A percentile compares a stretch with the other conserved stretches of the same genome.
These are phyloP conservation scores for Metschnikowia bowlesiae DNA, from an alignment of 805 yeast genomes.

Conservation along the genomic window DNA sequence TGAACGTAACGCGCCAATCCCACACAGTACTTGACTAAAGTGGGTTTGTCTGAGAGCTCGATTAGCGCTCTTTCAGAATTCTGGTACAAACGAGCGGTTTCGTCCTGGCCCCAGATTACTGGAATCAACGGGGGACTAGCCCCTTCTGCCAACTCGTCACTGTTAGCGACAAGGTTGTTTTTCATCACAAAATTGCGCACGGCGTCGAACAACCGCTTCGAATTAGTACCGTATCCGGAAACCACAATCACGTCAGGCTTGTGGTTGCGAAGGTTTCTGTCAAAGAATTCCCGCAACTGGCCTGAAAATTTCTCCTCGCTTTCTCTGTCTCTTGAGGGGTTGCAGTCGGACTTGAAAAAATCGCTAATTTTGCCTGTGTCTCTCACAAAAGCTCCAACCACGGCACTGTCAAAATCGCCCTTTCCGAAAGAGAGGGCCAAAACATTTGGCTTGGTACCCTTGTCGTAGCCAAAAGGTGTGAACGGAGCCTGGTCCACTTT, in stretches of 20 bases:
- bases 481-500: conserved; percentile 92
- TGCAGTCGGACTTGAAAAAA: conserved; percentile 70
- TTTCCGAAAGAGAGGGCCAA: conserved; percentile 81
- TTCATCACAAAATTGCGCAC: conserved; percentile 53
- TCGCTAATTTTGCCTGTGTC: conserved; percentile 78
- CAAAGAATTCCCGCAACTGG: conserved; percentile 64
- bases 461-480: conserved; percentile 70
- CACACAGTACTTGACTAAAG: conserved; percentile 76
- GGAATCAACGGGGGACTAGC: conserved; percentile 54
- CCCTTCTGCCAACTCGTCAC: conserved; percentile 39
- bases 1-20: conserved; percentile 90
- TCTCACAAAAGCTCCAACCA: conserved; percentile 72
- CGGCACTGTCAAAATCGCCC: conserved; percentile 81
- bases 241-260: conserved; percentile 86
- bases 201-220: conserved; percentile 57
- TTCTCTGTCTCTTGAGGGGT: conserved; percentile 49
- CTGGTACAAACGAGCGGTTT: conserved; percentile 85
- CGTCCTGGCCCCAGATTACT: conserved; percentile 84
- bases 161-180: conserved; percentile 50
- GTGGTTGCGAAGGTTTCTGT: conserved; percentile 47
- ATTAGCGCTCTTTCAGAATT: conserved; percentile 66
- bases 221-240: conserved; percentile 77
- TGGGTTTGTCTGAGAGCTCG: conserved; percentile 82
- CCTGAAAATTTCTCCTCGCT: conserved; percentile 46
- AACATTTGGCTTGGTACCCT: conserved; percentile 82